Conservation (phyloP, 2,329 filamentous ascomycete species). For the Aspergillus pseudonomiae region DNA sequence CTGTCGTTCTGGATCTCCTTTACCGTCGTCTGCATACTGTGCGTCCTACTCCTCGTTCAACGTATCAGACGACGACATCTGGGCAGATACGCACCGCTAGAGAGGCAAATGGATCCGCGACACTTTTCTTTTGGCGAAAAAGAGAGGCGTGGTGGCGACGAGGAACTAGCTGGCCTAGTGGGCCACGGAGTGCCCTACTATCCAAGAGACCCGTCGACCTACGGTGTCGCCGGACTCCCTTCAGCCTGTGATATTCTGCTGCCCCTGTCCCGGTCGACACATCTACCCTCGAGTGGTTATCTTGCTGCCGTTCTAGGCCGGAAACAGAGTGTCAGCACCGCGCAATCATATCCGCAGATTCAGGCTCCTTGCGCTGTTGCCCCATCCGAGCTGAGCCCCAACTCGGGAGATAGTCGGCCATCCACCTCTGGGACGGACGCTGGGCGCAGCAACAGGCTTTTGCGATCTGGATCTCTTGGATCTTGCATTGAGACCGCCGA, state of each 20-base stretch:
- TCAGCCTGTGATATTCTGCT: constrained; percentile 31
- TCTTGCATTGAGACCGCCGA: constrained; percentile 14
- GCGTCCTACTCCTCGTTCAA: constrained; percentile 21
- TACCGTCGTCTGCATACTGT: constrained; percentile 18
- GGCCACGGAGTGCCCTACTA: constrained; percentile 10
- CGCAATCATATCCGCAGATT: constrained; percentile 11
- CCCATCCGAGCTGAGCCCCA: background rate
- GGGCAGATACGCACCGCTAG: constrained; percentile 13
- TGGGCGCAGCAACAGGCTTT: constrained; percentile 5
- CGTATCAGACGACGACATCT: constrained; percentile 22
- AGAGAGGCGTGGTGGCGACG: constrained; percentile 24
- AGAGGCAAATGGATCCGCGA: constrained; percentile 26
- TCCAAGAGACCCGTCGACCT: constrained; percentile 9
- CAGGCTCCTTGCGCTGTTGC: background rate
- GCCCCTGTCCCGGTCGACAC: constrained; percentile 25
- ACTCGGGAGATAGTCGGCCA: constrained; percentile 2
- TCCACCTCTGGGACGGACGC: constrained; percentile 11
- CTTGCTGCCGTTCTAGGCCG: constrained; percentile 22
- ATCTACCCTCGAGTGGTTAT: constrained; percentile 29
- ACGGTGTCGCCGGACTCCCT: constrained; percentile 15
- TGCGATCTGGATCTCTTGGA: constrained; percentile 6
- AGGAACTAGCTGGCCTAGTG: constrained; percentile 18
- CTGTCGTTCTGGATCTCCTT: constrained; percentile 22
- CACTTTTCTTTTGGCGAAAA: background rate
- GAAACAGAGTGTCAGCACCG: constrained; percentile 14